A percentile compares a stretch with the other conserved stretches of the same genome.
These are phyloP conservation scores for Aspergillus egyptiacus DNA, from an alignment of 495 filamentous ascomycete genomes.

Conservation along the genomic window DNA sequence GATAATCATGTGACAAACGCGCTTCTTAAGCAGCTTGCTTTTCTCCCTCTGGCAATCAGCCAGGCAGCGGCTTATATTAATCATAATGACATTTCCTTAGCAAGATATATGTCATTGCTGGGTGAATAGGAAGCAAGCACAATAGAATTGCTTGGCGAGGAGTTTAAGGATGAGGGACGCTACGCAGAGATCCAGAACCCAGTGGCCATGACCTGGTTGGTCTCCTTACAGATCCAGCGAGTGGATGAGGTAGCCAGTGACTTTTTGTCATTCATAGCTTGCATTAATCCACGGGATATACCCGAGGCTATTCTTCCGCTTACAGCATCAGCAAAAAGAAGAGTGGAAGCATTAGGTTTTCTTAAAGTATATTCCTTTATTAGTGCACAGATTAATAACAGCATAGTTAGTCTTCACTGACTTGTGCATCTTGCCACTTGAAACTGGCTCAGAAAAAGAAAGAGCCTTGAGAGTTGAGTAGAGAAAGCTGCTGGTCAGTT, in stretches of 20 bases:
- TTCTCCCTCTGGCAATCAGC: not conserved
- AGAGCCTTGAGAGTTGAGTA: not conserved
- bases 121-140: slow-evolving; percentile 32
- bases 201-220: slow-evolving; percentile 49
- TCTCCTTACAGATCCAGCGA: slow-evolving; percentile 42
- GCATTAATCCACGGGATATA: slow-evolving; percentile 28
- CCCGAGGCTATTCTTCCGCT: slow-evolving; percentile 25
- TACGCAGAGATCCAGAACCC: slow-evolving; percentile 43
- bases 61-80: not conserved
- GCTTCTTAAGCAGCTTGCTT: slow-evolving; percentile 12
- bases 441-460: slow-evolving; percentile 9
- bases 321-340: slow-evolving; percentile 2
- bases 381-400: slow-evolving; percentile 3
- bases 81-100: slow-evolving; percentile 5
- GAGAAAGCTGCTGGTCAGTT: not conserved
- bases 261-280: slow-evolving; percentile 39
- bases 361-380: slow-evolving; percentile 23
- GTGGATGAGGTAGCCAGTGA: slow-evolving; percentile 26
- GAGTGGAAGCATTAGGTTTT: slow-evolving; percentile 15
- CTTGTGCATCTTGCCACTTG: slow-evolving; percentile 21
- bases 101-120: slow-evolving; percentile 39
- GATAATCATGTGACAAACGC: slow-evolving; percentile 17
- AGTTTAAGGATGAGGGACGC: slow-evolving; percentile 38
- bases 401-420: slow-evolving; percentile 14
- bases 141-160: slow-evolving; percentile 40